These are phyloP conservation scores for Cryptosporidium ryanae DNA, from an alignment of 169 alveolate genomes.

Conservation along the genomic window DNA sequence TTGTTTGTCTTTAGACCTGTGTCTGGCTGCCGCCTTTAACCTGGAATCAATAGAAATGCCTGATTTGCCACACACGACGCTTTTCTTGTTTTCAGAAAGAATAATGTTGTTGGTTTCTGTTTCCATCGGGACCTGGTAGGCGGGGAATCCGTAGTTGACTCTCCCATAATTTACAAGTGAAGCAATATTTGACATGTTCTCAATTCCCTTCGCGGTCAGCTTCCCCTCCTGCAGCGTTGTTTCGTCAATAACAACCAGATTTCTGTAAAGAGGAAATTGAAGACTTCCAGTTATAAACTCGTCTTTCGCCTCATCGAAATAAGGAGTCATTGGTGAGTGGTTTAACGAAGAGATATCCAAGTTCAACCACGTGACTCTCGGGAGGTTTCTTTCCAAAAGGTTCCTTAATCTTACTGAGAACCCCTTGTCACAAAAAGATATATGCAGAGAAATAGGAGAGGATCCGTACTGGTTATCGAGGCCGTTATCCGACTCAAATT, in stretches of 20 bases:
- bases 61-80: not conserved
- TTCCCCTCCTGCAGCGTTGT: conserved; percentile 43
- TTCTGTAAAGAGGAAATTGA: conserved; percentile 47
- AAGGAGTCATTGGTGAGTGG: conserved; percentile 8
- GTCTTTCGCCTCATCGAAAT: conserved; percentile 12
- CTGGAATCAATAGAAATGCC: not conserved
- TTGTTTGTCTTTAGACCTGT: not conserved
- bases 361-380: conserved; percentile 21
- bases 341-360: conserved; percentile 5
- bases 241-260: conserved; percentile 29
- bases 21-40: not conserved
- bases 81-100: conserved; percentile 8
- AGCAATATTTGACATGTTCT: conserved; percentile 33
- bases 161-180: conserved; percentile 8
- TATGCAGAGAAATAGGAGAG: conserved; percentile 35
- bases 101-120: conserved; percentile 35
- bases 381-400: not conserved
- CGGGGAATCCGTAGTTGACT: conserved; percentile 39
- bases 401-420: not conserved
- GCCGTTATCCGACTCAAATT: not conserved
- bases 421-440: conserved; percentile 34
- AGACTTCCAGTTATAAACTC: conserved; percentile 51
- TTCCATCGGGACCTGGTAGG: conserved; percentile 45
- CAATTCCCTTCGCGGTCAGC: conserved; percentile 28
- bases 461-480: not conserved